Base-by-base conservation (phyloP, 345 rosid genomes). In the Linum lewisii region DNA sequence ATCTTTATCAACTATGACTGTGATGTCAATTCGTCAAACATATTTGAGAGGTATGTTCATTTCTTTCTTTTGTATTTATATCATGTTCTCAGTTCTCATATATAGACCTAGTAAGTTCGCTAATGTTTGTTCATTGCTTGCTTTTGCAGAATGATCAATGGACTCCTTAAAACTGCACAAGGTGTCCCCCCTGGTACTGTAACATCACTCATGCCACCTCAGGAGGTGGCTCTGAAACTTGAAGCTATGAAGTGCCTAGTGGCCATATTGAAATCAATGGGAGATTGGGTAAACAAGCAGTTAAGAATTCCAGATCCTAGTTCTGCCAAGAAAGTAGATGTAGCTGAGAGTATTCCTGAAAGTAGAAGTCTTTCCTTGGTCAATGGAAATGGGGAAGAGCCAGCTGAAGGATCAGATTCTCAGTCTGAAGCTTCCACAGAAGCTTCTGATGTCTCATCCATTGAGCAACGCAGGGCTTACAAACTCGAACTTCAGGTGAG, bases 391-490 rank as follows among this genome's bases (percentile, higher is more conserved):
- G 96, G 79, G 49, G 97, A 94, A 42, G 96, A 84, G 61, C 59
- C 73, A 47, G 77, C 68, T 66, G 96, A 94, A 80, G 95, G 78
- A 75, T 94, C 93, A 51, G 97, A 94, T 72, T 79, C 92, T 79
- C 88, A 76, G 66, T 85, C 97, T 63, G 99, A 94, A 75, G 72
- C 85, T 25, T 83, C 93, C 20, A 72, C 81, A 66, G 99, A 92
- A 71, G 74, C 83, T 72, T 84, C 97, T 72, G 95, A 87, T 71
- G 88, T 86, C 64, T 79, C 81, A 51, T 77, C 86, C 58, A 90
- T 94, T 53, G 99, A 94, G 83, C 99, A 94, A 71, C 97, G 96
- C 29, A 88, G 99, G 57, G 99, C 99, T 63, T 94, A 94, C 84
- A 94, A 94, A 82, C 95, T 94, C 69, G 99, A 94, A 76, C 97